Base-by-base conservation (phyloP, 768 basidiomycete species). In the Suillus cothurnatus region DNA sequence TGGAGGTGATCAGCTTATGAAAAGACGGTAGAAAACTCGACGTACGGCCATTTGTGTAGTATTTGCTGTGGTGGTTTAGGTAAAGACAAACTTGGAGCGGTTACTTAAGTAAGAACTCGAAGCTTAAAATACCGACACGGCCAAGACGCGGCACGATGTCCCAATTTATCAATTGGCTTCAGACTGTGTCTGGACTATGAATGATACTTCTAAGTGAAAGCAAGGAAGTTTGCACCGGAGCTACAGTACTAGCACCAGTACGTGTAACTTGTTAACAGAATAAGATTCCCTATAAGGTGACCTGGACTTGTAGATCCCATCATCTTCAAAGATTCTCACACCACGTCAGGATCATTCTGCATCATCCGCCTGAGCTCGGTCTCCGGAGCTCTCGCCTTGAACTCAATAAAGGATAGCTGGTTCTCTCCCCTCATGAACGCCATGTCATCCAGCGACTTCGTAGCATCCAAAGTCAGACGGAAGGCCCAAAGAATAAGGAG, bases 41-140 rank as follows among this genome's bases (percentile, higher is more conserved):
- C 72, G 21, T 62, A 72, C 74, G 17, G 49, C 64, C 75, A 68
- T 71, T 36, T 31, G 68, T 67, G 36, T 55, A 34, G 36, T 55
- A 34, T 64, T 49, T 62, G 45, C 55, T 3, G 69, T 72, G 38
- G 71, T 70, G 58, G 73, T 73, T 32, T 52, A 31, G 28, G 50
- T 28, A 31, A 52, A 52, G 50, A 31, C 50, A 9, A 28, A 52
- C 50, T 52, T 28, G 28, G 28, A 19, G 50, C 17, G 4, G 28
- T 52, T 52, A 49, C 49, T 49, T 26, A 52, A 52, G 9, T 52
- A 52, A 28, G 49, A 28, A 50, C 49, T 28, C 7, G 23, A 49
- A 47, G 47, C 47, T 47, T 26, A 26, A 52, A 28, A 52, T 28
- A 49, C 47, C 23, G 47, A 49, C 43, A n/a, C 43, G 14, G 23